phyloP scores from a whole-genome alignment of 441 rosid species.

The Croton setiger region DNA sequence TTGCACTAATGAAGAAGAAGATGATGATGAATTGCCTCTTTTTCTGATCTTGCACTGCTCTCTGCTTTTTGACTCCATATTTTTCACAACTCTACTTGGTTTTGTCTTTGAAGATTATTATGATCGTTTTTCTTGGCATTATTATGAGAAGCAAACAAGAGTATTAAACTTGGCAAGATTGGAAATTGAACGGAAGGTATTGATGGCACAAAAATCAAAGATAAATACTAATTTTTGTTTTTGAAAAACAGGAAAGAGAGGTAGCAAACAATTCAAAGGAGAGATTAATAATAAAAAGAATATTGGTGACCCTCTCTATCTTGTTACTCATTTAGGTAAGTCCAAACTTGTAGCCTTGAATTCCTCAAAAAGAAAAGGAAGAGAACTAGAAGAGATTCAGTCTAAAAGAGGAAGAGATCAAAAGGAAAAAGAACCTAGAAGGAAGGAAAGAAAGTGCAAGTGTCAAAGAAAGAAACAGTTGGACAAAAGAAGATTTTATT shows the following conservation, averaged over 20 bases:
- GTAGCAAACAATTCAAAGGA: slow-evolving; percentile 1
- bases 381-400: slow-evolving; percentile 37
- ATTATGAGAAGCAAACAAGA: not conserved
- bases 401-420: slow-evolving; percentile 22
- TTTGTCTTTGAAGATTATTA: not conserved
- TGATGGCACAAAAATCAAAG: slow-evolving; percentile 18
- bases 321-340: slow-evolving; percentile 21
- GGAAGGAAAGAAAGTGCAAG: slow-evolving; percentile 14
- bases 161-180: slow-evolving; percentile 5
- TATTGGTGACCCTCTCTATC: slow-evolving; percentile 3
- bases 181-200: not conserved
- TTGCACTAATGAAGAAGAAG: slow-evolving; percentile 67
- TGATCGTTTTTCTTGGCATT: slow-evolving; percentile 18
- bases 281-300: slow-evolving; percentile 5
- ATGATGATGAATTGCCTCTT: slow-evolving; percentile 80
- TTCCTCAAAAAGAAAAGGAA: slow-evolving; percentile 27
- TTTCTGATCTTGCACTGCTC: slow-evolving; percentile 72
- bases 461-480: slow-evolving; percentile 25
- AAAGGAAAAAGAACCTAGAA: slow-evolving; percentile 12
- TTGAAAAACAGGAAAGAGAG: not conserved
- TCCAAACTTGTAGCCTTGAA: slow-evolving; percentile 38
- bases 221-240: not conserved
- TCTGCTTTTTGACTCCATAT: slow-evolving; percentile 34
- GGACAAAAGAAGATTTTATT: slow-evolving; percentile 7
- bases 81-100: not conserved